Evolutionary conservation across 1,139 yeast species (phyloP).

Genomic region (Protomyces pachydermus): DNA sequence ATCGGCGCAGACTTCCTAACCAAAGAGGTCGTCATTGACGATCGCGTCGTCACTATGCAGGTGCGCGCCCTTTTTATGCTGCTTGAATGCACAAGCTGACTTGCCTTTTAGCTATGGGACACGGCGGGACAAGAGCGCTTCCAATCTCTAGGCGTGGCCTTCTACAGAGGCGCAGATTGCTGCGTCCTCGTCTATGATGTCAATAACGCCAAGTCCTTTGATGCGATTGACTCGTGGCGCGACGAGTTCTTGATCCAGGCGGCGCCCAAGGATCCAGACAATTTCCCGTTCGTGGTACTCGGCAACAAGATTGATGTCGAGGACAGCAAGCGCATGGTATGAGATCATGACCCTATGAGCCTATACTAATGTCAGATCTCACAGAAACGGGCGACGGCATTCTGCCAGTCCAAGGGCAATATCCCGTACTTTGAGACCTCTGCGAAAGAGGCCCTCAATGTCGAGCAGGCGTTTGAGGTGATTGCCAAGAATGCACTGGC

Average conservation of each 20-base stretch:
- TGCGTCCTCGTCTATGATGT: constrained; percentile 95
- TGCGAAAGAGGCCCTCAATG: constrained; percentile 87
- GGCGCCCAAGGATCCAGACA: constrained; percentile 86
- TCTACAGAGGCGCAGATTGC: constrained; percentile 97
- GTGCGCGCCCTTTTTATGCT: constrained; percentile 39
- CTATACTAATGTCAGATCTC: constrained; percentile 38
- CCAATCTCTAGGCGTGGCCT: constrained; percentile 94
- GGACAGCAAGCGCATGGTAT: constrained; percentile 75
- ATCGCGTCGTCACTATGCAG: constrained; percentile 63
- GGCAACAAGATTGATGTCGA: constrained; percentile 96
- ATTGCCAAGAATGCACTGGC: constrained; percentile 93
- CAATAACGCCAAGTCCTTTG: constrained; percentile 86
- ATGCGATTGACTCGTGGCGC: constrained; percentile 84
- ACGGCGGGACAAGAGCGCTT: constrained; percentile 86
- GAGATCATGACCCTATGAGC: neutral
- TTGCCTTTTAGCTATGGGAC: constrained; percentile 66
- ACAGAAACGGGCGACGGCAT: constrained; percentile 75
- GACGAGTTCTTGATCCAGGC: constrained; percentile 94
- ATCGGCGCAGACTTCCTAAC: constrained; percentile 97
- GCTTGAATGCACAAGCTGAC: constrained; percentile 44
- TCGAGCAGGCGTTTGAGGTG: constrained; percentile 91
- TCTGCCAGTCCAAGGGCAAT: constrained; percentile 81
- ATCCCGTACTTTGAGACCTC: constrained; percentile 91
- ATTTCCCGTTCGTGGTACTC: constrained; percentile 88
- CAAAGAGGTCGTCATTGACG: constrained; percentile 80